These are phyloP conservation scores for Yamadazyma jaroonii DNA, from an alignment of 1,139 yeast species.

Conservation along the genomic window DNA sequence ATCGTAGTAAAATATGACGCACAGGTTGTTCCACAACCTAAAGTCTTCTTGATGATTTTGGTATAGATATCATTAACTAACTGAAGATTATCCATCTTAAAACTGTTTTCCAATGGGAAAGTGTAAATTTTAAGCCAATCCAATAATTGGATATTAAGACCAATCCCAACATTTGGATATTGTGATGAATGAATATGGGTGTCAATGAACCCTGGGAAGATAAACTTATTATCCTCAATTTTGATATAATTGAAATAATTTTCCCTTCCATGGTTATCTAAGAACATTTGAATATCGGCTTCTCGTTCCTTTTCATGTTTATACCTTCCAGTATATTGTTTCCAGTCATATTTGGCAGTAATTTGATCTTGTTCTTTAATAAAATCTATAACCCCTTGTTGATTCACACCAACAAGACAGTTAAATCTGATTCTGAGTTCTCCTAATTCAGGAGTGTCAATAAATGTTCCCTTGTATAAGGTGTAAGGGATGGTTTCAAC, in stretches of 20 bases:
- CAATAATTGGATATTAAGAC: constrained; percentile 78
- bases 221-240: constrained; percentile 44
- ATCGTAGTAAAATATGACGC: constrained; percentile 91
- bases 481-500: constrained; percentile 21
- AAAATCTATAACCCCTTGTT: constrained; percentile 31
- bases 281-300: constrained; percentile 9
- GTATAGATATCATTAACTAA: constrained; percentile 62
- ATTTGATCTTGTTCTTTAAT: constrained; percentile 14
- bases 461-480: constrained; percentile 35
- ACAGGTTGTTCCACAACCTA: constrained; percentile 82
- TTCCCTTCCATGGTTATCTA: constrained; percentile 8
- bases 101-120: constrained; percentile 73
- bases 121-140: constrained; percentile 90
- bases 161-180: constrained; percentile 90
- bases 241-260: constrained; percentile 26
- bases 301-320: not conserved
- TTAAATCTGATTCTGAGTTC: constrained; percentile 26
- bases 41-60: constrained; percentile 63
- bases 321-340: no score
- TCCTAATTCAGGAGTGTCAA: constrained; percentile 33
- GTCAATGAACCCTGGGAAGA: constrained; percentile 91
- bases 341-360: not conserved
- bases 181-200: constrained; percentile 98
- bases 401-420: constrained; percentile 33
- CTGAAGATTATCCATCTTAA: constrained; percentile 37